Conservation (phyloP, 306 rosid species). For the Trifolium subterraneum region DNA sequence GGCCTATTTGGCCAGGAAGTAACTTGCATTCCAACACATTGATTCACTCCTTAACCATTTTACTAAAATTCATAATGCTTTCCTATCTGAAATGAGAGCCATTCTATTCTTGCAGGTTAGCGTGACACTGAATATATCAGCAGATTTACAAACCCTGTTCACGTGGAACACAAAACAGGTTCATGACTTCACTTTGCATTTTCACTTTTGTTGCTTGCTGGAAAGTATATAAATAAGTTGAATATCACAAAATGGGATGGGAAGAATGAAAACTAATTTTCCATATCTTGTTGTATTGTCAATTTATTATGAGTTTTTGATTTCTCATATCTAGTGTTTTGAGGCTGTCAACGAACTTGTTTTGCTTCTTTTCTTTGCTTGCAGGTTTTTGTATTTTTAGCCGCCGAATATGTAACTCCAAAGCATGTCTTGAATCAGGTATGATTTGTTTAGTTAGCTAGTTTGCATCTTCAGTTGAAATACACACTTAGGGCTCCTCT, state of each 20-base stretch:
- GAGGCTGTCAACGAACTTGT: background rate
- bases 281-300: background rate
- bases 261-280: conserved; percentile 7
- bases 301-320: background rate
- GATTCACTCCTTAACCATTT: background rate
- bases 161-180: conserved; percentile 99
- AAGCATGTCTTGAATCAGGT: conserved; percentile 82
- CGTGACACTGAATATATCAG: conserved; percentile 84
- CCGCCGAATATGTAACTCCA: conserved; percentile 84
- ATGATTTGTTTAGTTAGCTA: conserved; percentile 8
- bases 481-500: background rate
- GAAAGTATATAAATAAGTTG: conserved; percentile 26
- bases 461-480: conserved; percentile 23
- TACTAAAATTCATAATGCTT: background rate
- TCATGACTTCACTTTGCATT: conserved; percentile 36
- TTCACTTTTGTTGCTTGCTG: background rate
- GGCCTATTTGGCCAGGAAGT: conserved; percentile 6
- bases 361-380: conserved; percentile 32
- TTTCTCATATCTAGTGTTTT: background rate
- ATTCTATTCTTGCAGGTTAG: conserved; percentile 67
- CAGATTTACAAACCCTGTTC: conserved; percentile 88
- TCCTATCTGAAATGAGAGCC: conserved; percentile 10
- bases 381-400: conserved; percentile 85
- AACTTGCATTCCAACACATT: background rate
- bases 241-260: conserved; percentile 5